A percentile compares a stretch with the other conserved stretches of the same genome.
Conservation (phyloP, 208 protist genomes). For the Acanthamoeba triangularis region DNA sequence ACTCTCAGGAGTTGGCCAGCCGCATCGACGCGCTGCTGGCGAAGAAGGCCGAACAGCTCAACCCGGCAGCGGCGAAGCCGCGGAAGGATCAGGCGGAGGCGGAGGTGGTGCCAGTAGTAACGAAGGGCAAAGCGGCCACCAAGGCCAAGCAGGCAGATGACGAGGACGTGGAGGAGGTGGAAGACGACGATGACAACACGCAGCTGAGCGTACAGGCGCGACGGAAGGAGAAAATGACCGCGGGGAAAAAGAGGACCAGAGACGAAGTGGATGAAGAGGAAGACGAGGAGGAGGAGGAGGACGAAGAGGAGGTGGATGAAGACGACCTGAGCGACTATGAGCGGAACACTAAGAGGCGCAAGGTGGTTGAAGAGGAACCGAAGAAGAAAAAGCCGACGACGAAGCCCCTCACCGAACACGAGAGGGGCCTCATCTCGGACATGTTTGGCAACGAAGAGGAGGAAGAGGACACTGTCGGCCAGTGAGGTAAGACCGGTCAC, state of each 20-base stretch:
- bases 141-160: not conserved
- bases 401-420: not conserved
- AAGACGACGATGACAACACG: not conserved
- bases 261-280: not conserved
- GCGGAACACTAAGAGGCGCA: not conserved
- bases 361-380: not conserved
- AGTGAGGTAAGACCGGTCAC: not conserved
- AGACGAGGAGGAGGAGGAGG: not conserved
- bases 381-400: not conserved
- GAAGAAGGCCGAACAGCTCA: conserved; percentile 22
- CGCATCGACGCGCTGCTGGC: not conserved
- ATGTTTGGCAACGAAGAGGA: not conserved
- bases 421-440: not conserved
- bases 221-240: not conserved
- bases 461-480: not conserved
- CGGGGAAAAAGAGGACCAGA: conserved; percentile 6
- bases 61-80: not conserved
- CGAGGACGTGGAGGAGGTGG: not conserved
- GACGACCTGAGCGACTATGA: conserved; percentile 18
- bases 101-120: not conserved
- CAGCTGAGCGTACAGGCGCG: not conserved
- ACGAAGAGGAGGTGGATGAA: not conserved
- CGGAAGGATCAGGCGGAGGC: not conserved
- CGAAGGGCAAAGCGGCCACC: not conserved
- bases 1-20: not conserved